Conservation (phyloP, 305 asterid species). For the Solanum hybrid region DNA sequence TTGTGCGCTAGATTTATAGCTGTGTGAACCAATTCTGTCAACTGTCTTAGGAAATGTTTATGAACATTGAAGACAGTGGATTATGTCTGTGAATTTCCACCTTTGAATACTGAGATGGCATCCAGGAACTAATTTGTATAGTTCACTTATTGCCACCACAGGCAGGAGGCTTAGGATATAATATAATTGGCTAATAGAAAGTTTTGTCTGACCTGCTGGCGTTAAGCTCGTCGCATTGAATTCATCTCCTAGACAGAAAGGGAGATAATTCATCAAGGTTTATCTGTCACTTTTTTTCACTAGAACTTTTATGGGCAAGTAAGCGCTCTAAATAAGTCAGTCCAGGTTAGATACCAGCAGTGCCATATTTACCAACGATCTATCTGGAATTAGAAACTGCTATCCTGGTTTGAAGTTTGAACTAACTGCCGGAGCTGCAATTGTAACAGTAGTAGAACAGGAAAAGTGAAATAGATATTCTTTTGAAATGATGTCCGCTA, state of each 20-base stretch:
- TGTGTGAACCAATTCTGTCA: neutral
- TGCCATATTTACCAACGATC: neutral
- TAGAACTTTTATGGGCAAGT: neutral
- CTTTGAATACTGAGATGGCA: neutral
- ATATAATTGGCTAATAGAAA: neutral
- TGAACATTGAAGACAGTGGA: neutral
- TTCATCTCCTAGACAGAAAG: neutral
- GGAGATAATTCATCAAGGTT: neutral
- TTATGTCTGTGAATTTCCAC: neutral
- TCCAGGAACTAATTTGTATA: neutral
- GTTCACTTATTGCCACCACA: neutral
- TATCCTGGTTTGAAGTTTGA: neutral
- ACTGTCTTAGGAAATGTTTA: neutral
- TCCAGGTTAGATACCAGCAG: neutral
- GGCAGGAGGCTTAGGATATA: neutral
- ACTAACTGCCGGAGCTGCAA: neutral
- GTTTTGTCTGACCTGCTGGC: neutral
- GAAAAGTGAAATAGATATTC: neutral
- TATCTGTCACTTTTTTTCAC: neutral
- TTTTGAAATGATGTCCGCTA: neutral
- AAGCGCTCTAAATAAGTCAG: neutral
- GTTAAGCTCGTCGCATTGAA: neutral
- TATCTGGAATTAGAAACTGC: neutral
- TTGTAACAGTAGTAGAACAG: neutral
- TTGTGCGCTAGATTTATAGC: neutral